Percentiles rank a stretch among this genome's conserved stretches.
These are phyloP conservation scores for Trichosporon sp. DNA, from an alignment of 1,284 basidiomycete species.

Conservation along the genomic window DNA sequence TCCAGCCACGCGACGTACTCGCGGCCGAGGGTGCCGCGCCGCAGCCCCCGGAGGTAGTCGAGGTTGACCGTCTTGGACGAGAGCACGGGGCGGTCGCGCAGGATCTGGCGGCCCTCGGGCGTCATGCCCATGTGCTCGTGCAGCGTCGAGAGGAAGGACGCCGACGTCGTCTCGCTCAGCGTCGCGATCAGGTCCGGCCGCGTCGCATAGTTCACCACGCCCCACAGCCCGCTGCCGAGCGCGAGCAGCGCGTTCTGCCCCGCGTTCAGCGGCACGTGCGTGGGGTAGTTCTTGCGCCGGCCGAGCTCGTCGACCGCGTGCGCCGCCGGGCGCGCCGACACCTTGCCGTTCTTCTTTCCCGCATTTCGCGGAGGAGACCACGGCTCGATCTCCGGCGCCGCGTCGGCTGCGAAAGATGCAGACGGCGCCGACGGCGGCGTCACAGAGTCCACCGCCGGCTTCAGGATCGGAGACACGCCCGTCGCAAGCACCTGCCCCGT, in stretches of 20 bases:
- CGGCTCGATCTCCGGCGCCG: neutral
- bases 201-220: constrained; percentile 68
- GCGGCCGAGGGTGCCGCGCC: constrained; percentile 77
- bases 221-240: constrained; percentile 77
- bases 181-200: constrained; percentile 83
- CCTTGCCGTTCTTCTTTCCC: neutral
- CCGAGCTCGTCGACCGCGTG: neutral
- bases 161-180: constrained; percentile 82
- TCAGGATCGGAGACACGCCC: neutral
- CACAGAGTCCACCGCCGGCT: neutral
- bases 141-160: constrained; percentile 71
- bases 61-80: constrained; percentile 75
- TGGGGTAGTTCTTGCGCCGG: constrained; percentile 53
- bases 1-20: constrained; percentile 90
- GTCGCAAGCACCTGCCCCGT: neutral
- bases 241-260: constrained; percentile 82
- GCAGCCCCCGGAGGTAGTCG: constrained; percentile 60
- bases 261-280: constrained; percentile 73
- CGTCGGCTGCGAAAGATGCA: neutral
- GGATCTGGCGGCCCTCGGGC: constrained; percentile 72
- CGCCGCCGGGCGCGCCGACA: neutral
- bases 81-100: constrained; percentile 77
- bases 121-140: constrained; percentile 74
- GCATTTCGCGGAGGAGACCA: neutral
- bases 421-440: neutral